Conservation (phyloP, 2,329 filamentous ascomycete genomes). For the Plenodomus biglobosus region DNA sequence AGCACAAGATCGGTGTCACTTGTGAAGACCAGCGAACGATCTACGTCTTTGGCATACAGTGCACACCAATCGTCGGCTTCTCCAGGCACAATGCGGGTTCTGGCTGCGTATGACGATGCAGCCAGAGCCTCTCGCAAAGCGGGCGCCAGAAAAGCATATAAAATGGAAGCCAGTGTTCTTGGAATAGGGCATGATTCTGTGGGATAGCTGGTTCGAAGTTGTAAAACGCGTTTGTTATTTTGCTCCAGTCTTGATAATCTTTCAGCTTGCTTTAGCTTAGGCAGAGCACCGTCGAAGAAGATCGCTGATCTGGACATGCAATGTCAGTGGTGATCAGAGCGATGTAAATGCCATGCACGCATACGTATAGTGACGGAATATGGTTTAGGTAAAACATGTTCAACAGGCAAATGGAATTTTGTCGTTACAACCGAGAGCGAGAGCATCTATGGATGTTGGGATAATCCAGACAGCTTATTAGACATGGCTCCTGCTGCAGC, state of each 20-base stretch:
- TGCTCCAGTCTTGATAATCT: conserved; percentile 63
- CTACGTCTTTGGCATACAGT: conserved; percentile 56
- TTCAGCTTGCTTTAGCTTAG: conserved; percentile 63
- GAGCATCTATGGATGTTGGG: no score
- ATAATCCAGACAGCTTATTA: background rate
- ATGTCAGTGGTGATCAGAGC: conserved; percentile 23
- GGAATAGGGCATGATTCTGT: conserved; percentile 31
- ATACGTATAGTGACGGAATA: conserved; percentile 5
- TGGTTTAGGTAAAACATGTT: background rate
- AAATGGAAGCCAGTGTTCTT: conserved; percentile 40
- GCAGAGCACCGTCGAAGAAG: conserved; percentile 85
- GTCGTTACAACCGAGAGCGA: no score
- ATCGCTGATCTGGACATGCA: conserved; percentile 55
- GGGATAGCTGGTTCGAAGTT: conserved; percentile 46
- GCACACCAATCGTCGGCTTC: conserved; percentile 87
- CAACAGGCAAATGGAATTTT: no score
- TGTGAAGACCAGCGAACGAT: conserved; percentile 68
- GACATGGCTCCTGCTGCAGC: background rate
- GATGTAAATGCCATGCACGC: conserved; percentile 13
- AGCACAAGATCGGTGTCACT: conserved; percentile 86
- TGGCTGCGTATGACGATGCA: conserved; percentile 45
- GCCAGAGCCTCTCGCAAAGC: conserved; percentile 71
- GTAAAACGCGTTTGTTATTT: conserved; percentile 59
- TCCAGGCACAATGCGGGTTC: conserved; percentile 67
- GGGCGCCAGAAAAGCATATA: conserved; percentile 73